These are phyloP conservation scores for Neopestalotiopsis sp. DNA, from an alignment of 2,329 filamentous ascomycete genomes.

Conservation along the genomic window DNA sequence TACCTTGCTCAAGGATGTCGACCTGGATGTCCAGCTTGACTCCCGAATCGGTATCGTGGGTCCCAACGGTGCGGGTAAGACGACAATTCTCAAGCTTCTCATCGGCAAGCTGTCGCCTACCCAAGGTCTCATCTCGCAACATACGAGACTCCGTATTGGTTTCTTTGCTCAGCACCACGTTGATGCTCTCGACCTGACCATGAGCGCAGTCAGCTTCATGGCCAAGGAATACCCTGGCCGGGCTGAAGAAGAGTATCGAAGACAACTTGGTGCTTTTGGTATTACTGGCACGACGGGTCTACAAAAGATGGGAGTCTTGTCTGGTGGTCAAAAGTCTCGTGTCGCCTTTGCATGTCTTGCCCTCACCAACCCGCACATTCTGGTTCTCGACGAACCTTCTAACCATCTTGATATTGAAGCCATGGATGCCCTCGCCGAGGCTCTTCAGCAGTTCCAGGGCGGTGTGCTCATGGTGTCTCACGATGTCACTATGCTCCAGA, in stretches of 20 bases:
- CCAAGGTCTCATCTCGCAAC: conserved; percentile 82
- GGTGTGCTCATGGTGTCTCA: conserved; percentile 98
- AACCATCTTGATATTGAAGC: conserved; percentile 99
- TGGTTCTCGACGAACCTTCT: conserved; percentile 97
- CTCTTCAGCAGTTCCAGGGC: conserved; percentile 85
- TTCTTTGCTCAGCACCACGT: conserved; percentile 99
- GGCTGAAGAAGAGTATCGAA: conserved; percentile 95
- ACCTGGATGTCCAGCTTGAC: conserved; percentile 96
- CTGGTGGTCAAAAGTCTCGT: conserved; percentile 97
- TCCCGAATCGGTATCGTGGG: conserved; percentile 99
- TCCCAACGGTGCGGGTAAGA: conserved; percentile 98
- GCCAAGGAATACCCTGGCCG: conserved; percentile 87
- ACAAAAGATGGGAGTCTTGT: conserved; percentile 93
- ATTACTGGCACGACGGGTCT: conserved; percentile 94
- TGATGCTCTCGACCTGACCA: conserved; percentile 88
- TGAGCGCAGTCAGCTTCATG: conserved; percentile 95
- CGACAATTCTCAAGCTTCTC: conserved; percentile 96
- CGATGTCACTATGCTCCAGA: conserved; percentile 98
- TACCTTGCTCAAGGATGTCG: conserved; percentile 81
- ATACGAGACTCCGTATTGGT: conserved; percentile 87
- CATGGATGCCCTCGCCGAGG: conserved; percentile 92
- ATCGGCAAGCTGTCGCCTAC: conserved; percentile 82
- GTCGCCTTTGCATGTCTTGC: conserved; percentile 98
- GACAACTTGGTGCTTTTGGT: conserved; percentile 88
- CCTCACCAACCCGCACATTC: conserved; percentile 91